Evolutionary conservation across 192 early-diverging fungal genomes (phyloP).

Genomic region (Mortierella alpina): DNA sequence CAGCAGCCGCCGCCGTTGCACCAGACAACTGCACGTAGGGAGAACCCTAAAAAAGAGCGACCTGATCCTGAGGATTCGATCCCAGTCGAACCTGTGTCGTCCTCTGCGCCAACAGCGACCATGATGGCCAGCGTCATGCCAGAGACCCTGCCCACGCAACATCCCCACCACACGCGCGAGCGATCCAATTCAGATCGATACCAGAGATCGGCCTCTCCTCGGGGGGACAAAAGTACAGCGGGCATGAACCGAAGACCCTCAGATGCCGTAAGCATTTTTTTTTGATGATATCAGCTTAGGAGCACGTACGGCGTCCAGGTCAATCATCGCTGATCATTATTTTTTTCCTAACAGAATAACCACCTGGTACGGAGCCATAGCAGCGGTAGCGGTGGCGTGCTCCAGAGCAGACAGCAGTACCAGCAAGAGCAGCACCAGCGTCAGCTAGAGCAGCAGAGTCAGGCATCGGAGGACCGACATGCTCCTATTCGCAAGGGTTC

Average conservation of each 20-base stretch:
- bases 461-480: neutral
- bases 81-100: neutral
- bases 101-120: neutral
- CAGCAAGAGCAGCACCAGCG: neutral
- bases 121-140: neutral
- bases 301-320: neutral
- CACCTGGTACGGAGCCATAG: neutral
- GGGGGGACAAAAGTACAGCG: neutral
- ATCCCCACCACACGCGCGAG: neutral
- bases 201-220: neutral
- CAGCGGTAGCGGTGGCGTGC: neutral
- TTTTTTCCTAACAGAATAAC: neutral
- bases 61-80: conserved; percentile 28
- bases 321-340: too few relatives aligned
- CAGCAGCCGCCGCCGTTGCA: neutral
- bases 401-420: conserved; percentile 13
- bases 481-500: conserved; percentile 26
- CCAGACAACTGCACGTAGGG: neutral
- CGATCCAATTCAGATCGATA: conserved; percentile 18
- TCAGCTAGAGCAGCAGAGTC: neutral
- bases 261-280: neutral
- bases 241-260: neutral
- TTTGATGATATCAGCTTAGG: neutral
- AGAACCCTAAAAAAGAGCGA: conserved; percentile 2
- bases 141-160: neutral